Conservation (phyloP, 108 stramenopile species). For the Conticribra weissflogii region DNA sequence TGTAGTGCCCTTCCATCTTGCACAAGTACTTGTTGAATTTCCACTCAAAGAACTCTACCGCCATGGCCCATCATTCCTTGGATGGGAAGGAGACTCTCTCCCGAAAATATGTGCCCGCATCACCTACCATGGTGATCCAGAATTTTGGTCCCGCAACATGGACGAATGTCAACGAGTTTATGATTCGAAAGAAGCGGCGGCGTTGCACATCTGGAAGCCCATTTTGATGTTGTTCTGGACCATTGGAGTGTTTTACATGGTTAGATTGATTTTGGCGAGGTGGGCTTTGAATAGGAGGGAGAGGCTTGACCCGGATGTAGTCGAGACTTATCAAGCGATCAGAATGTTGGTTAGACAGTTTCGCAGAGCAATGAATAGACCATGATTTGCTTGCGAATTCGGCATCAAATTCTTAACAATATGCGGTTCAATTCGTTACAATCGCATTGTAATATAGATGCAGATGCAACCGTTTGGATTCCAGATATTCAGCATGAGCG, state of each 20-base stretch:
- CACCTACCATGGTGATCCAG: conserved; percentile 59
- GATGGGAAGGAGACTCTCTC: conserved; percentile 68
- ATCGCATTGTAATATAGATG: too few relatives aligned
- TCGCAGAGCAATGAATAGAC: conserved; percentile 19
- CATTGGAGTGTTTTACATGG: conserved; percentile 26
- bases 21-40: too few relatives aligned
- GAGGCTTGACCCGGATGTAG: conserved; percentile 52
- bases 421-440: too few relatives aligned
- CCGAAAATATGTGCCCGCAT: conserved; percentile 57
- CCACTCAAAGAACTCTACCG: conserved; percentile 66
- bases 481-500: too few relatives aligned
- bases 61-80: conserved; percentile 53
- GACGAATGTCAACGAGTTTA: conserved; percentile 61
- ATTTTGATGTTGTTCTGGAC: conserved; percentile 31
- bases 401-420: too few relatives aligned
- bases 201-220: conserved; percentile 51
- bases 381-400: neutral
- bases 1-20: conserved; percentile 19
- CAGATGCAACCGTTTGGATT: too few relatives aligned
- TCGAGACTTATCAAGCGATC: conserved; percentile 65
- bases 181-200: conserved; percentile 58
- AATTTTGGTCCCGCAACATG: conserved; percentile 65
- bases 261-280: conserved; percentile 34
- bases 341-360: conserved; percentile 50
- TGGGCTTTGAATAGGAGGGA: conserved; percentile 30